A percentile compares a stretch with the other conserved stretches of the same genome.
Conservation (phyloP, 2,329 filamentous ascomycete genomes). For the Ophiostoma pallidulum region DNA sequence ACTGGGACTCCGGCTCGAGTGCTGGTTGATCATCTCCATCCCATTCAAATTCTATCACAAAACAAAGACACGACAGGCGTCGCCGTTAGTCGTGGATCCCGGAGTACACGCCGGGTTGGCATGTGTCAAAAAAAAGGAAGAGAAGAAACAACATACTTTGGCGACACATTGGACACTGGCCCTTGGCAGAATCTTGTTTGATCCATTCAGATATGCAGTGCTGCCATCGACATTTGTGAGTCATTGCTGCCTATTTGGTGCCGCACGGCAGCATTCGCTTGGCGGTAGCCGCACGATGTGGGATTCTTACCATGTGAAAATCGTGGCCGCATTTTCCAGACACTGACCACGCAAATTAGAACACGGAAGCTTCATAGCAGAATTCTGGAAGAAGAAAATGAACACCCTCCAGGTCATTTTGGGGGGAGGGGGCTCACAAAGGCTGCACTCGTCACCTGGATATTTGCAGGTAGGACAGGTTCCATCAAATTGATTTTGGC, state of each 20-base stretch:
- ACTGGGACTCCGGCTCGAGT: constrained; percentile 4
- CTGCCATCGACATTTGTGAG: constrained; percentile 33
- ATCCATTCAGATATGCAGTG: constrained; percentile 97
- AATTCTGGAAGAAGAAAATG: no score
- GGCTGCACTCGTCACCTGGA: constrained; percentile 87
- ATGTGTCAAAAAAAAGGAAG: no score
- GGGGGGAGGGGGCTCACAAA: constrained; percentile 62
- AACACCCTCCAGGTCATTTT: no score
- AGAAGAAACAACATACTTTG: constrained; percentile 56
- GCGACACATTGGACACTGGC: constrained; percentile 95
- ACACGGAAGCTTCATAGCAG: no score
- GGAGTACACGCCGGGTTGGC: no score
- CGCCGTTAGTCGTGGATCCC: no score
- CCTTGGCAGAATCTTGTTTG: constrained; percentile 84
- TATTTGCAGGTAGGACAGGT: constrained; percentile 98
- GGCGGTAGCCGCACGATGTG: no score
- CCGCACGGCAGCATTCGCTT: background rate
- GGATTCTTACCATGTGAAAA: constrained; percentile 81
- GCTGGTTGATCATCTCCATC: constrained; percentile 16
- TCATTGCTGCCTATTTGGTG: no score
- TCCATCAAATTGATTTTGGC: constrained; percentile 93
- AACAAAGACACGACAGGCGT: no score
- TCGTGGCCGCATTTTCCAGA: constrained; percentile 95
- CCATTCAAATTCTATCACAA: constrained; percentile 26
- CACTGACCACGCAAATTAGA: no score